Evolutionary conservation across 2,329 filamentous ascomycete species (phyloP).

Genomic region (Sphaerulina populicola): DNA sequence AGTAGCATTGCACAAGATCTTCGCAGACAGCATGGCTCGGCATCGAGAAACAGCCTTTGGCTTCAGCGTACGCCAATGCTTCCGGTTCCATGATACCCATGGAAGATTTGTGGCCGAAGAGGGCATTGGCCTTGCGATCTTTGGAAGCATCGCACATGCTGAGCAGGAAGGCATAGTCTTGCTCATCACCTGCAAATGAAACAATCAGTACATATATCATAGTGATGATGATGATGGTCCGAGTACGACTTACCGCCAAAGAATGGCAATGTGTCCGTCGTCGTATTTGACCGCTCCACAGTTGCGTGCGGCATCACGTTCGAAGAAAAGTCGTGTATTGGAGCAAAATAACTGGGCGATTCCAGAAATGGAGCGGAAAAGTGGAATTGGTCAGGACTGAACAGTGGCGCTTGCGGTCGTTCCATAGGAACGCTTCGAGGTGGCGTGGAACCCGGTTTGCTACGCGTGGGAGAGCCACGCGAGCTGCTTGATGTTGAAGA

Average conservation of each 20-base stretch:
- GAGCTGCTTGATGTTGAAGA: background rate
- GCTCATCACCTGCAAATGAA: background rate
- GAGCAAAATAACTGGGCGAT: background rate
- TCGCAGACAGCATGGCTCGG: constrained; percentile 9
- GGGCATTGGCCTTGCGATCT: background rate
- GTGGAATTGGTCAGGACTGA: constrained; percentile 5
- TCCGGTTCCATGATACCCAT: constrained; percentile 1
- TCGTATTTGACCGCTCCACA: constrained; percentile 1
- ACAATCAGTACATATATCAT: background rate
- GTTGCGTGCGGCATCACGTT: background rate
- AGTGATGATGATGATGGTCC: background rate
- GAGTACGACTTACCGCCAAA: constrained; percentile 1
- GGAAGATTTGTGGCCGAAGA: background rate
- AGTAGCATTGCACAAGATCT: constrained; percentile 11
- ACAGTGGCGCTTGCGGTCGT: constrained; percentile 5
- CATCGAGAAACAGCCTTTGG: constrained; percentile 8
- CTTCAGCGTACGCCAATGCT: constrained; percentile 8
- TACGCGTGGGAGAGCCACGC: constrained; percentile 3
- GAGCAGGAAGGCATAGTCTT: constrained; percentile 4
- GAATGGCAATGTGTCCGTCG: constrained; percentile 5
- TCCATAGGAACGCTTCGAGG: constrained; percentile 5
- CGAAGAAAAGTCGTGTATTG: background rate
- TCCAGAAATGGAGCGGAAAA: constrained; percentile 5
- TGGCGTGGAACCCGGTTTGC: constrained; percentile 5
- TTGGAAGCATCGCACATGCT: constrained; percentile 4